Evolutionary conservation across 352 stramenopile species (phyloP), one percentile per base, ranked within the genome.

Genomic region (Phytophthora melonis): DNA sequence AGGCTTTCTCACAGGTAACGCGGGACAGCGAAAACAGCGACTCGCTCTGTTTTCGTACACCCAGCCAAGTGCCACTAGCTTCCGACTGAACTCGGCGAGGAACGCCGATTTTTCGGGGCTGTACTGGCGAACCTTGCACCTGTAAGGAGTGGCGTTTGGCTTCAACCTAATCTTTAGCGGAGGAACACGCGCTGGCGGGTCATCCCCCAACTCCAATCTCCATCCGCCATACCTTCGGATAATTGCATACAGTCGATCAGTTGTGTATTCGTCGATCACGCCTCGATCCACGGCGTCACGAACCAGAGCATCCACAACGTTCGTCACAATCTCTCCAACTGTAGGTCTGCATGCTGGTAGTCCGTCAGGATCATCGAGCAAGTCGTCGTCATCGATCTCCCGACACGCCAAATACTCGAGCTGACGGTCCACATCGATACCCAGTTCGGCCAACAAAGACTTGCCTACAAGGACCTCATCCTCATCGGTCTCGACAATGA

Each of bases 111-210:
- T 70, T 1, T 47, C 16, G 1, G 55, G 55, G 10, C 55, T 70
- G 10, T 65, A 65, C 3, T 70, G 27, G 0, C 64, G 55, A 6
- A 60, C 55, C n/a, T 70, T 70, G 32, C 63, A 63, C 13, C 45
- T 3, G 32, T 70, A 64, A 1, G 55, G 64, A 13, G 41, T 54
- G 8, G 64, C 55, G 34, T 30, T 23, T 0, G 43, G 1, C 5
- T 70, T 55, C 8, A 65, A 23, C 7, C 21, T 39, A 18, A 70
- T 65, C 18, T 59, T 34, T 1, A 70, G 30, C 5, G 55, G 64
- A 1, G 54, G 64, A 2, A 59, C 55, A 0, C 64, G 19, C 4
- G 64, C 55, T 2, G 64, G 57, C 1, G 49, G 49, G 14, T 71
- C 65, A 30, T 66, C 11, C 1, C 30, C 19, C 9, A 70, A 8